Evolutionary conservation across 768 basidiomycete species (phyloP).

Genomic region (Pulveroboletus sp.): DNA sequence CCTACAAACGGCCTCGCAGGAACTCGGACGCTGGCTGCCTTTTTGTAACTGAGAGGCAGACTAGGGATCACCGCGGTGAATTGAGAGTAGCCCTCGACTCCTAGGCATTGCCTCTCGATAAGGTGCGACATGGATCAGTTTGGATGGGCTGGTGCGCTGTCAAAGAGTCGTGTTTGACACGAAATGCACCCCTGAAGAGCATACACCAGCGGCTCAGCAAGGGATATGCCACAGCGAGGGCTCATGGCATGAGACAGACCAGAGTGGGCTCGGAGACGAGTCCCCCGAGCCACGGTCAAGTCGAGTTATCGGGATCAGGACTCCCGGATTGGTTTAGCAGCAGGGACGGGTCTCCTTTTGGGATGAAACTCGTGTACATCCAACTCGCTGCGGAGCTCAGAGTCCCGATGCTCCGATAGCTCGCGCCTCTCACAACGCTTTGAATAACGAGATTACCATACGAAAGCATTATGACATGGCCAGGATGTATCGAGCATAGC

Average conservation of each 20-base stretch:
- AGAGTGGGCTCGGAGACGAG: constrained; percentile 9
- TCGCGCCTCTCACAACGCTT: constrained; percentile 13
- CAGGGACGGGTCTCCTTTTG: not conserved
- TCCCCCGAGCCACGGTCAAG: not conserved
- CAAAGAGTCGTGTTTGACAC: not conserved
- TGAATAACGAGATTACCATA: constrained; percentile 32
- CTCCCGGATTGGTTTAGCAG: constrained; percentile 10
- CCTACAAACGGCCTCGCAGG: not conserved
- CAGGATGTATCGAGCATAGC: constrained; percentile 32
- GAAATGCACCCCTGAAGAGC: constrained; percentile 4
- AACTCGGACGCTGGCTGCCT: not conserved
- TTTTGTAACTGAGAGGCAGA: constrained; percentile 13
- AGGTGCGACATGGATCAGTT: constrained; percentile 14
- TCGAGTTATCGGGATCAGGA: not conserved
- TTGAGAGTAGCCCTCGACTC: constrained; percentile 13
- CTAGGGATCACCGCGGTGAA: constrained; percentile 6
- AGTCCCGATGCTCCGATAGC: constrained; percentile 2
- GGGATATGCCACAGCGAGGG: constrained; percentile 1
- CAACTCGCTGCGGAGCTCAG: constrained; percentile 9
- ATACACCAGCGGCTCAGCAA: constrained; percentile 3
- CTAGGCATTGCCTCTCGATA: constrained; percentile 7
- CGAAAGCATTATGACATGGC: constrained; percentile 34
- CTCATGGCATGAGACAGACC: constrained; percentile 6
- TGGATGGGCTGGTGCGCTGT: constrained; percentile 2
- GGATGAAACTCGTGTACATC: constrained; percentile 6